Conservation (phyloP, 768 basidiomycete species). For the Tylopilus sp. region DNA sequence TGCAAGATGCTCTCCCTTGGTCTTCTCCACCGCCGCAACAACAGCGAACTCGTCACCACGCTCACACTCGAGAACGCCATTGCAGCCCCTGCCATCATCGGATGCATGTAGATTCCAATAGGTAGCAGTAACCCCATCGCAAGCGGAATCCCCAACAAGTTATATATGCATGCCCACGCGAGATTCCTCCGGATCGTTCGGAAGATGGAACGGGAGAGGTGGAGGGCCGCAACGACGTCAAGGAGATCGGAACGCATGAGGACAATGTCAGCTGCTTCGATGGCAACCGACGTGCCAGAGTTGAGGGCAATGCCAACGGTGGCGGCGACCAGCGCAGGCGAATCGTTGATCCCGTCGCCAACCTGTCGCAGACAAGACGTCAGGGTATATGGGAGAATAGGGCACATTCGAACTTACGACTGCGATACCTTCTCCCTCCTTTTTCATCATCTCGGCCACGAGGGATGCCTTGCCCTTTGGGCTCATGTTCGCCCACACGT, state of each 20-base stretch:
- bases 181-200: conserved; percentile 89
- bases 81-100: conserved; percentile 97
- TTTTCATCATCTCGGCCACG: conserved; percentile 75
- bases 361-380: conserved; percentile 48
- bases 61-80: conserved; percentile 98
- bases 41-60: conserved; percentile 87
- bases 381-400: not conserved
- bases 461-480: conserved; percentile 93
- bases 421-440: conserved; percentile 74
- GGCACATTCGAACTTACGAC: conserved; percentile 59
- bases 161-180: conserved; percentile 95
- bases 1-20: conserved; percentile 71
- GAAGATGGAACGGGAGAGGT: conserved; percentile 88
- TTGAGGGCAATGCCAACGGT: conserved; percentile 96
- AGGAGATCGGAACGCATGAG: conserved; percentile 96
- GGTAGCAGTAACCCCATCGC: conserved; percentile 98
- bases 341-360: conserved; percentile 99
- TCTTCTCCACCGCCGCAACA: conserved; percentile 80
- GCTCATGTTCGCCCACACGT: conserved; percentile 90
- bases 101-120: conserved; percentile 88
- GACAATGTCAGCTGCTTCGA: conserved; percentile 97
- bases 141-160: conserved; percentile 88
- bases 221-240: conserved; percentile 94
- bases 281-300: conserved; percentile 93
- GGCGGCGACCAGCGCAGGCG: conserved; percentile 92